Evolutionary conservation across 2,329 filamentous ascomycete genomes (phyloP).

Genomic region (Colletotrichum sp.): DNA sequence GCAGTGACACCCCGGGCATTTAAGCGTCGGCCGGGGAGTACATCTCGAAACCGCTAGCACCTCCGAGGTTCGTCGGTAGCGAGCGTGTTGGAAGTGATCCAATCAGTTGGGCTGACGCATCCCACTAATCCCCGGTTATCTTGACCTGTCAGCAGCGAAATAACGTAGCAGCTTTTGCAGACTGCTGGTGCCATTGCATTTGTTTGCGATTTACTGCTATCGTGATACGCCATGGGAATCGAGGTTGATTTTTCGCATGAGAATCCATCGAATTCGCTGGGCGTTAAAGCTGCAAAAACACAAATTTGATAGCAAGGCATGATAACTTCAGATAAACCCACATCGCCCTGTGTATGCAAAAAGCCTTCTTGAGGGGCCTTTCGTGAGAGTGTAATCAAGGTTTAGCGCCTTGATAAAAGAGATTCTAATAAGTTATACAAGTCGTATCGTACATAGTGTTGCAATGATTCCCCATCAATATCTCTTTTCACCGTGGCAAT

Average conservation of each 20-base stretch:
- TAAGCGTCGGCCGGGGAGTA: not conserved
- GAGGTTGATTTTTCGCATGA: not conserved
- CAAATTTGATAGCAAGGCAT: not conserved
- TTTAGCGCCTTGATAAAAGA: not conserved
- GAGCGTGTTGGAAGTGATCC: not conserved
- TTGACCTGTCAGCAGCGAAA: not conserved
- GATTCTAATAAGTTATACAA: not conserved
- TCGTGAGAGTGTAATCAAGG: not conserved
- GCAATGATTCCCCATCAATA: too few relatives aligned
- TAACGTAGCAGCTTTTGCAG: not conserved
- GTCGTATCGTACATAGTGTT: not conserved
- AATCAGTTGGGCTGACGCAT: not conserved
- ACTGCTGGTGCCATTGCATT: not conserved
- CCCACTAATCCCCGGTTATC: not conserved
- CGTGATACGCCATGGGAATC: not conserved
- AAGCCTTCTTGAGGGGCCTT: not conserved
- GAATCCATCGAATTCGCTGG: not conserved
- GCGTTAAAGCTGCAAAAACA: not conserved
- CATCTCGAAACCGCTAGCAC: not conserved
- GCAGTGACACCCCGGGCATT: not conserved
- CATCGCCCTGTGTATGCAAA: too few relatives aligned
- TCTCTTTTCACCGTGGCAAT: conserved; percentile 56
- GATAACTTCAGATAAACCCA: too few relatives aligned
- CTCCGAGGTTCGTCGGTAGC: not conserved
- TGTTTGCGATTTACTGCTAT: not conserved